These are phyloP conservation scores for Fusarium chlamydosporum DNA, from an alignment of 2,329 filamentous ascomycete genomes.

Conservation along the genomic window DNA sequence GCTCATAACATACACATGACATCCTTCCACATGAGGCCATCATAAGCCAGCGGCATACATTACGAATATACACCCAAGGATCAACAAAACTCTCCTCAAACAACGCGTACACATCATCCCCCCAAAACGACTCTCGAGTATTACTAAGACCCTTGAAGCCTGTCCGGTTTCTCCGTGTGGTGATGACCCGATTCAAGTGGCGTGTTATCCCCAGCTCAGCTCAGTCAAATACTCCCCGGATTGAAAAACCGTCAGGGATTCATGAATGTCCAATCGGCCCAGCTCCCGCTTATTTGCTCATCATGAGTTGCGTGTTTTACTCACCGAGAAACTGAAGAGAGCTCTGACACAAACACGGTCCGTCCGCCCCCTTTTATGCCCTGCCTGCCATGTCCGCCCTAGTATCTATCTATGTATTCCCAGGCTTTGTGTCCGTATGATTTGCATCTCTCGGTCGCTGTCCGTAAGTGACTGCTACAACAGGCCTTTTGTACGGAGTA, in stretches of 20 bases:
- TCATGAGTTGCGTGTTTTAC: slow-evolving; percentile 27
- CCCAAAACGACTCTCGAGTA: neutral
- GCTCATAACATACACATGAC: neutral
- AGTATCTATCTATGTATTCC: neutral
- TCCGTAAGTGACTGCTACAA: neutral
- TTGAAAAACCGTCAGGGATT: slow-evolving; percentile 5
- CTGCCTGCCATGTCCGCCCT: neutral
- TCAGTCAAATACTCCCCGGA: slow-evolving; percentile 15
- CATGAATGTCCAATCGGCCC: slow-evolving; percentile 38
- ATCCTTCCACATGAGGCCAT: slow-evolving; percentile 25
- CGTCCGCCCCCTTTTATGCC: slow-evolving; percentile 37
- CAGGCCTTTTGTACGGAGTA: too few species aligned
- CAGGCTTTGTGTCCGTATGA: too few species aligned
- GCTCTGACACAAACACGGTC: slow-evolving; percentile 36
- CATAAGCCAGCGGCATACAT: neutral
- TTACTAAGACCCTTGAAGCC: slow-evolving; percentile 1
- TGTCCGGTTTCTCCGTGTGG: slow-evolving; percentile 43
- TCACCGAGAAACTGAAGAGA: slow-evolving; percentile 37
- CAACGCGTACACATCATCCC: slow-evolving; percentile 4
- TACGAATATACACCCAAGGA: neutral
- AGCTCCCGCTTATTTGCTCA: slow-evolving; percentile 21
- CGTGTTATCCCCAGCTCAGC: slow-evolving; percentile 37
- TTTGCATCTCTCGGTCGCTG: neutral
- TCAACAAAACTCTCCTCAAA: slow-evolving; percentile 12
- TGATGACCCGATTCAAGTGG: slow-evolving; percentile 46